These are phyloP conservation scores for Tetragonia tetragonoides DNA, from an alignment of 148 eudicot species.

Conservation along the genomic window DNA sequence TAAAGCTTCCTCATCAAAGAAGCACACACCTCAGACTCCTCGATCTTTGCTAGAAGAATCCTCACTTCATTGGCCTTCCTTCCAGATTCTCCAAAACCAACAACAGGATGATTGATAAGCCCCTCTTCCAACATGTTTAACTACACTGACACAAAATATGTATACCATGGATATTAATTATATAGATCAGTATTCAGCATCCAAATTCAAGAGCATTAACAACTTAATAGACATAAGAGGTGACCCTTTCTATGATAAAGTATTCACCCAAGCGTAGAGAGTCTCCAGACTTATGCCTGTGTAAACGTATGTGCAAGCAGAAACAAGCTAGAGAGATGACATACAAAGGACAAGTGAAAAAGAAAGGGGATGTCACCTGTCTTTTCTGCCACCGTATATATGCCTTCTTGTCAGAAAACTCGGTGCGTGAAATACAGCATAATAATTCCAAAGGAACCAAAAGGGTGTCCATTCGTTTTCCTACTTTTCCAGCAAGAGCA, in stretches of 20 bases:
- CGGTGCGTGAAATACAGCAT: slow-evolving; percentile 87
- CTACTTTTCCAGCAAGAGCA: slow-evolving; percentile 81
- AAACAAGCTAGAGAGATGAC: slow-evolving; percentile 1
- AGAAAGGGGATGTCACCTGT: slow-evolving; percentile 59
- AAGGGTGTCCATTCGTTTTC: slow-evolving; percentile 98
- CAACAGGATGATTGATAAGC: slow-evolving; percentile 85
- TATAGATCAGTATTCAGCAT: slow-evolving; percentile 1
- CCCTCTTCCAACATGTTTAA: slow-evolving; percentile 99
- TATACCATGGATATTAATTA: slow-evolving; percentile 28
- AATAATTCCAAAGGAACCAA: slow-evolving; percentile 85
- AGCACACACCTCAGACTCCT: slow-evolving; percentile 92
- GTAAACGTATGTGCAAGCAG: neutral
- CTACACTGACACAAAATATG: slow-evolving; percentile 75
- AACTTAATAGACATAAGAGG: neutral
- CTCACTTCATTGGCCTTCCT: slow-evolving; percentile 84
- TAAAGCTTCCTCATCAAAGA: slow-evolving; percentile 6
- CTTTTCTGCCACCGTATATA: slow-evolving; percentile 98
- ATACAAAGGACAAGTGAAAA: slow-evolving; percentile 18
- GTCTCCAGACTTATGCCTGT: neutral
- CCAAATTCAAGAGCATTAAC: slow-evolving; percentile 12
- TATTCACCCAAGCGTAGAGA: neutral
- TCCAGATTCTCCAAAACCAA: slow-evolving; percentile 97
- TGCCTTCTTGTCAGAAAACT: slow-evolving; percentile 94
- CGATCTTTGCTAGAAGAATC: slow-evolving; percentile 87
- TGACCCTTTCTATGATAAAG: neutral